Percentiles rank a stretch among this genome's conserved stretches.
These are phyloP conservation scores for Rhizoclosmatium sp. DNA, from an alignment of 192 early-diverging fungal genomes.

Conservation along the genomic window DNA sequence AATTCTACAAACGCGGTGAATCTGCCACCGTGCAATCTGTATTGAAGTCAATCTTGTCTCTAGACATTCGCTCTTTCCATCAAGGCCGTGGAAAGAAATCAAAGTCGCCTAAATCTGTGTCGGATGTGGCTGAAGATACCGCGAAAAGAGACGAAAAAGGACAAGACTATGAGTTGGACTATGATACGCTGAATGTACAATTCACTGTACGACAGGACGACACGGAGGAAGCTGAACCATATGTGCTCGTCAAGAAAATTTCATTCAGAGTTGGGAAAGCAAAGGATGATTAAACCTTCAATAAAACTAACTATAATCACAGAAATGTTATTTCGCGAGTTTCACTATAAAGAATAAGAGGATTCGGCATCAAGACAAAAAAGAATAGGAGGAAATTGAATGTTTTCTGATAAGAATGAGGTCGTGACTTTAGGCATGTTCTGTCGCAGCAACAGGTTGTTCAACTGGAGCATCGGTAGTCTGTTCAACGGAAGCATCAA, in stretches of 20 bases:
- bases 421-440: too few species aligned
- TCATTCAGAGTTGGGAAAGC: neutral
- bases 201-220: conserved; percentile 26
- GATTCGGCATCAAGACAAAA: too few species aligned
- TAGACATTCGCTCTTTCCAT: conserved; percentile 41
- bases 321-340: too few species aligned
- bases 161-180: conserved; percentile 38
- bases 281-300: too few species aligned
- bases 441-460: too few species aligned
- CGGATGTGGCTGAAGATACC: conserved; percentile 19
- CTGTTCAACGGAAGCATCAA: too few species aligned
- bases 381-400: too few species aligned
- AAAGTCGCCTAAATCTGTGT: conserved; percentile 7
- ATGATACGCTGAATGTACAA: conserved; percentile 33
- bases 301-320: too few species aligned
- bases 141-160: conserved; percentile 30
- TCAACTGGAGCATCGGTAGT: too few species aligned
- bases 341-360: too few species aligned
- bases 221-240: conserved; percentile 24
- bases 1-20: conserved; percentile 31
- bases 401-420: too few species aligned
- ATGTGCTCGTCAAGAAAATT: conserved; percentile 22
- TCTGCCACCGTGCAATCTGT: neutral
- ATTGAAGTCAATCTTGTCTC: conserved; percentile 22
- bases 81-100: conserved; percentile 34